Conservation (phyloP, 2,329 filamentous ascomycete species). For the Calonectria pauciramosa region DNA sequence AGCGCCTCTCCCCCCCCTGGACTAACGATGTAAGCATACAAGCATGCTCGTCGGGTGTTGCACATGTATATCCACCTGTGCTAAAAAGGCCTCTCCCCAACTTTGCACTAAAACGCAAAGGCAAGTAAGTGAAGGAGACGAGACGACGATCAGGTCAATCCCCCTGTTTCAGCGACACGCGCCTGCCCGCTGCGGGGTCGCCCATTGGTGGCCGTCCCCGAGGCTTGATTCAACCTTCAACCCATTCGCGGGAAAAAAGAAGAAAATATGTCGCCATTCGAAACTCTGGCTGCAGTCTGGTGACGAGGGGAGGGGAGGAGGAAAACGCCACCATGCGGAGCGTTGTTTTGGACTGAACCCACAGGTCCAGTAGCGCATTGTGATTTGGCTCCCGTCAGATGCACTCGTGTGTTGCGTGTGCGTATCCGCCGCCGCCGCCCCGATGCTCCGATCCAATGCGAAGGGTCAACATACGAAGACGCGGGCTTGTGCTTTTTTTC, state of each 20-base stretch:
- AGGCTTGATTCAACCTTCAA: neutral
- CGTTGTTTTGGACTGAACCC: neutral
- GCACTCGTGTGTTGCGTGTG: conserved; percentile 2
- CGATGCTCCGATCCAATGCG: neutral
- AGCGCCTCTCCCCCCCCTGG: conserved; percentile 8
- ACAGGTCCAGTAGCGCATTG: neutral
- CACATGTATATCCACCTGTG: neutral
- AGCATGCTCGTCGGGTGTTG: conserved; percentile 4
- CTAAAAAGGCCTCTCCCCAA: neutral
- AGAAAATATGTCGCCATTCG: conserved; percentile 1
- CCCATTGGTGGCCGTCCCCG: conserved; percentile 19
- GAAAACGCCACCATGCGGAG: neutral
- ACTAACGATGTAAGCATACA: conserved; percentile 10
- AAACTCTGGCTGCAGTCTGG: neutral
- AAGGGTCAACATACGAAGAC: neutral
- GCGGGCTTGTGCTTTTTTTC: neutral
- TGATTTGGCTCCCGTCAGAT: neutral
- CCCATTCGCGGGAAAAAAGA: neutral
- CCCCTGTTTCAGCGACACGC: conserved; percentile 18
- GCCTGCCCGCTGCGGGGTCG: neutral
- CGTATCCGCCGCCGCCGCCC: neutral
- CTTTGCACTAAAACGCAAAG: neutral
- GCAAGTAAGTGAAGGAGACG: neutral
- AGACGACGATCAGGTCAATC: neutral
- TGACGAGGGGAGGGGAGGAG: neutral